phyloP scores from a whole-genome alignment of 805 yeast species.

The Yarrowia sp. region DNA sequence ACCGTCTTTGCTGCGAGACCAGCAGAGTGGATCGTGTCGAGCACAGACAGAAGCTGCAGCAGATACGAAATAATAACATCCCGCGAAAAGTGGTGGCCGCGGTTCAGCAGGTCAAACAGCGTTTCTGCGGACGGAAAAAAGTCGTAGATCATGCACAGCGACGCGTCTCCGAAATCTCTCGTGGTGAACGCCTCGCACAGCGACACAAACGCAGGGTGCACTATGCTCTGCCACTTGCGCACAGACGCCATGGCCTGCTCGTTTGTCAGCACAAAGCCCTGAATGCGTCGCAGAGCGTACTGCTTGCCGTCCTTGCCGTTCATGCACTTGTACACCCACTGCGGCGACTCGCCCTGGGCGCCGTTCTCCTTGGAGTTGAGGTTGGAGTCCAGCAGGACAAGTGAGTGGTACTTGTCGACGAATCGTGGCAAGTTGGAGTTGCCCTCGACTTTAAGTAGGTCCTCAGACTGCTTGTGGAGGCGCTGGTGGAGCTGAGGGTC shows the following conservation, averaged over 20 bases:
- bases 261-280: conserved; percentile 51
- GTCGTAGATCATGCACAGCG: conserved; percentile 77
- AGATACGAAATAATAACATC: conserved; percentile 71
- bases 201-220: conserved; percentile 53
- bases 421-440: background rate
- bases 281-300: conserved; percentile 73
- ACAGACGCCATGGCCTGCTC: conserved; percentile 61
- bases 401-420: conserved; percentile 23
- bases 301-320: conserved; percentile 75
- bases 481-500: conserved; percentile 17
- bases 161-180: conserved; percentile 76
- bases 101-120: conserved; percentile 55
- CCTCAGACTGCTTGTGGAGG: conserved; percentile 1
- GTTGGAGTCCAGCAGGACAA: conserved; percentile 21
- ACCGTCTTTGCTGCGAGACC: conserved; percentile 62
- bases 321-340: conserved; percentile 64
- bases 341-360: background rate
- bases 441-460: background rate
- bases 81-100: conserved; percentile 48
- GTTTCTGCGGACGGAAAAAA: conserved; percentile 77
- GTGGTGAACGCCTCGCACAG: conserved; percentile 83
- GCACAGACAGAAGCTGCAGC: conserved; percentile 70
- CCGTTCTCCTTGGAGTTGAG: conserved; percentile 9
- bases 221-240: conserved; percentile 61
- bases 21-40: conserved; percentile 62